These are phyloP conservation scores for Saccharomycopsis olivae DNA, from an alignment of 805 yeast species.

Conservation along the genomic window DNA sequence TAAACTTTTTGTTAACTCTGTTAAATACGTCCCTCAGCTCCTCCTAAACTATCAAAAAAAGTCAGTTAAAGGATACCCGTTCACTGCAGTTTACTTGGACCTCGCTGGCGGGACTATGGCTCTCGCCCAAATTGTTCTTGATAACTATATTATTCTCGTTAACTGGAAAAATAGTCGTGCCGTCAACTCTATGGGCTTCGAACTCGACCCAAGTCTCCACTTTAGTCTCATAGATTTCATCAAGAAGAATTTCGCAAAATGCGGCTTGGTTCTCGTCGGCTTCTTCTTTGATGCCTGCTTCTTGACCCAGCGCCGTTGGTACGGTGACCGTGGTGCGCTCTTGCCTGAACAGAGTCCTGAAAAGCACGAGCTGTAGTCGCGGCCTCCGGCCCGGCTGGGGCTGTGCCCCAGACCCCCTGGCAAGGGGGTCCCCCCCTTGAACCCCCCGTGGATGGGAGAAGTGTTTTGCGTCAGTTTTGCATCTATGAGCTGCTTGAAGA, in stretches of 20 bases:
- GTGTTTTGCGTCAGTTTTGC: too few species aligned
- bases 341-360: too few species aligned
- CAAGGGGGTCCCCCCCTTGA: too few species aligned
- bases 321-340: constrained; percentile 6
- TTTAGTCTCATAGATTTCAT: constrained; percentile 16
- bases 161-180: constrained; percentile 9
- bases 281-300: constrained; percentile 17
- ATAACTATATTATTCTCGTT: constrained; percentile 14
- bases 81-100: constrained; percentile 13
- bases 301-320: constrained; percentile 13
- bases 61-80: constrained; percentile 17
- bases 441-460: too few species aligned
- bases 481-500: too few species aligned
- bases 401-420: too few species aligned
- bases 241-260: constrained; percentile 18
- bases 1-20: constrained; percentile 15
- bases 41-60: constrained; percentile 16
- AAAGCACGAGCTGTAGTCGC: too few species aligned
- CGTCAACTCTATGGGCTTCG: constrained; percentile 15
- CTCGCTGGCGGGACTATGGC: constrained; percentile 14
- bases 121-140: constrained; percentile 12
- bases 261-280: constrained; percentile 17
- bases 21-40: constrained; percentile 18
- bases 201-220: constrained; percentile 15
- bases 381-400: too few species aligned